These are phyloP conservation scores for Penicillium coffeae DNA, from an alignment of 495 filamentous ascomycete species.

Conservation along the genomic window DNA sequence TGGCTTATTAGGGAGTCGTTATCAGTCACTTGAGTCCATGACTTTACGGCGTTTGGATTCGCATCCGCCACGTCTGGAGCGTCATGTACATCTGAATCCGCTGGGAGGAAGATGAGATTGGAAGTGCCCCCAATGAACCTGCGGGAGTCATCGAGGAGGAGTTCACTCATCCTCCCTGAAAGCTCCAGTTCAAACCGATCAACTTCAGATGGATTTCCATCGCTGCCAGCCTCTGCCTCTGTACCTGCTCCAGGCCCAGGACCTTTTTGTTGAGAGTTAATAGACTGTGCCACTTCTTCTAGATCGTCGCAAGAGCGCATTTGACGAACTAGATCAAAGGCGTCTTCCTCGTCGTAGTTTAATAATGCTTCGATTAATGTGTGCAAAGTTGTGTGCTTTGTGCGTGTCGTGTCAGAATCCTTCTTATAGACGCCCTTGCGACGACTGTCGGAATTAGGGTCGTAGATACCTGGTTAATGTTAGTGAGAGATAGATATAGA, in stretches of 20 bases:
- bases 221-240: conserved; percentile 21
- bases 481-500: neutral
- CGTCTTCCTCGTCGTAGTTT: conserved; percentile 77
- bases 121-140: conserved; percentile 95
- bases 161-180: conserved; percentile 87
- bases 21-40: conserved; percentile 84
- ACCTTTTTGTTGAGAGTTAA: conserved; percentile 56
- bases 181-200: conserved; percentile 80
- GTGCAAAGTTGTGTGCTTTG: conserved; percentile 81
- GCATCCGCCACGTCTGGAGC: neutral
- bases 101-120: conserved; percentile 80
- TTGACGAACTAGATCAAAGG: conserved; percentile 72
- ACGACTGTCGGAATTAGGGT: conserved; percentile 91
- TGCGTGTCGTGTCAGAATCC: conserved; percentile 85
- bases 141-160: conserved; percentile 85
- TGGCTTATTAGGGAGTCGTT: conserved; percentile 77
- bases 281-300: conserved; percentile 81
- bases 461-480: conserved; percentile 63
- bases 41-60: conserved; percentile 53
- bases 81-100: conserved; percentile 49
- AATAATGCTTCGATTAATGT: conserved; percentile 90
- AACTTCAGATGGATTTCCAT: conserved; percentile 23
- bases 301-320: conserved; percentile 91
- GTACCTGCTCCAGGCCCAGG: conserved; percentile 14
- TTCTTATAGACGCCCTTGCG: conserved; percentile 96